These are phyloP conservation scores for Phytophthora colocasiae DNA, from an alignment of 352 stramenopile genomes.

Conservation along the genomic window DNA sequence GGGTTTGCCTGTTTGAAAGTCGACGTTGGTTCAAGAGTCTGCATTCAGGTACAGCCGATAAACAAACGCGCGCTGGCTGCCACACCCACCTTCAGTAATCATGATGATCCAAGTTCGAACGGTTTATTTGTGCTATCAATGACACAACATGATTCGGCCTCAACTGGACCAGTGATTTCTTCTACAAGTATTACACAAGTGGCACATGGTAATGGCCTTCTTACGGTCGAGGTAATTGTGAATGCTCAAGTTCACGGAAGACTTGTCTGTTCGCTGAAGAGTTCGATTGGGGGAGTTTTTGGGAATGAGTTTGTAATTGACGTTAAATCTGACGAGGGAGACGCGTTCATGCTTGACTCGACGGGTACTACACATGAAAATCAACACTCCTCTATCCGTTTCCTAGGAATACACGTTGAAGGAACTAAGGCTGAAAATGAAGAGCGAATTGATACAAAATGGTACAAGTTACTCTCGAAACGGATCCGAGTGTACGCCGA, in stretches of 20 bases:
- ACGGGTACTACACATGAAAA: neutral
- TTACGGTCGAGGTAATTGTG: slow-evolving; percentile 14
- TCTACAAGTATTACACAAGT: slow-evolving; percentile 13
- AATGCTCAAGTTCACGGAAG: neutral
- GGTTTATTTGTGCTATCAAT: slow-evolving; percentile 13
- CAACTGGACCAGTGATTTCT: slow-evolving; percentile 4
- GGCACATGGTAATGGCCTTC: neutral
- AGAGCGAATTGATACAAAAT: slow-evolving; percentile 15
- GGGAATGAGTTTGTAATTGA: slow-evolving; percentile 23
- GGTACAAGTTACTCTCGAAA: slow-evolving; percentile 24
- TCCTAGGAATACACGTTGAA: slow-evolving; percentile 28
- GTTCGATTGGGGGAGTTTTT: slow-evolving; percentile 17
- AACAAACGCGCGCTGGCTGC: slow-evolving; percentile 13
- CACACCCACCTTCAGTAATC: slow-evolving; percentile 1
- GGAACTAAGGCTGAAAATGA: slow-evolving; percentile 8
- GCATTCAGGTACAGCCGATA: slow-evolving; percentile 18
- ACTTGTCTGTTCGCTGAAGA: slow-evolving; percentile 17
- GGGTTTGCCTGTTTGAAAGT: slow-evolving; percentile 8
- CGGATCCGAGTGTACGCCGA: slow-evolving; percentile 23
- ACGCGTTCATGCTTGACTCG: neutral
- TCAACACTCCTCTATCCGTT: slow-evolving; percentile 3
- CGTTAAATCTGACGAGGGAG: neutral
- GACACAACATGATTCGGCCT: neutral
- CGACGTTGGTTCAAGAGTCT: slow-evolving; percentile 8
- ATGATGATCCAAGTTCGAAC: neutral